Base-by-base conservation (phyloP, 306 rosid genomes). In the Trifolium subterraneum region DNA sequence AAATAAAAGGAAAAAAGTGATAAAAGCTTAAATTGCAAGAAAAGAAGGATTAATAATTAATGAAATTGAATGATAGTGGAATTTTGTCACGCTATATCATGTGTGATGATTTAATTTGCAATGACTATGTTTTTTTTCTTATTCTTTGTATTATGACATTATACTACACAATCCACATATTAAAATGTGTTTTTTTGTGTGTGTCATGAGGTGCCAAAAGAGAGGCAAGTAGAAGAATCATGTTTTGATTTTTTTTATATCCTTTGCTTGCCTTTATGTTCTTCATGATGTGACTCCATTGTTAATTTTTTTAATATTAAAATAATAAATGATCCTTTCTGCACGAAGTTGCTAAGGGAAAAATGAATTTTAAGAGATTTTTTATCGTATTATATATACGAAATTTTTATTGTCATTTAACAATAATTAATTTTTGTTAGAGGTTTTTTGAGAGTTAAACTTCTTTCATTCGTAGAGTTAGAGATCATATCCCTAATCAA, bases 21-120 rank as follows among this genome's bases (percentile, higher is more conserved):
- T 31, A 60, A 15, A 75, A 58, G 82, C 90, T 89, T 86, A 44
- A 82, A 84, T 80, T 87, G 84, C 71, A 90, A 90, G 96, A 80
- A 75, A 89, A 82, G 90, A 61, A 51, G 52, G 61, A 51, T 68
- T 58, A 19, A 58, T 52, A 65, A 38, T 2, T 77, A 64, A 72
- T 79, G 35, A 50, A 71, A 66, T 79, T 29, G 59, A 56, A 38
- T 35, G 33, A 22, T 71, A 68, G 88, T 83, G 87, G 88, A 13
- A 33, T 29, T 78, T 70, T 65, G 47, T 71, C 54, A 44, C 66
- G 35, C 64, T 75, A 81, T 83, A 81, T 83, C 62, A 80, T 83
- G 81, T 78, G 81, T 59, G 71, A 86, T 90, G 78, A 87, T 86
- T 29, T 29, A 29, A 29, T 29, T 82, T 51, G 85, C 79, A 86